Evolutionary conservation across 2,329 filamentous ascomycete genomes (phyloP).

Genomic region (Plectosphaerella cucumerina): DNA sequence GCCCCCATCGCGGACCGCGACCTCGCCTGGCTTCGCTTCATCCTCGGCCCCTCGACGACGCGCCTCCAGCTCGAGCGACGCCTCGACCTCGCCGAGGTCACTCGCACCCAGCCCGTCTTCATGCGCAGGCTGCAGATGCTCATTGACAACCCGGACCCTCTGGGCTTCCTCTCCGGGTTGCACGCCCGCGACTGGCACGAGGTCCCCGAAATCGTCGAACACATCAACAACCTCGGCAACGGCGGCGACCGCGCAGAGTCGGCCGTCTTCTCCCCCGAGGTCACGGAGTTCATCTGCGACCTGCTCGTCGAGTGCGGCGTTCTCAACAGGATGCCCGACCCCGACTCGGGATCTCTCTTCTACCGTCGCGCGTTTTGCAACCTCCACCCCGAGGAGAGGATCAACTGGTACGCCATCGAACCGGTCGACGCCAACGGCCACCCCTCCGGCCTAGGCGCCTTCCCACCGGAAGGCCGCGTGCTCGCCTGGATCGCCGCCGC

Average conservation of each 20-base stretch:
- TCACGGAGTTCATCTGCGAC: background rate
- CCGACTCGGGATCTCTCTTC: constrained; percentile 7
- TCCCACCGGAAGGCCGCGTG: background rate
- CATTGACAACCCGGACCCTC: constrained; percentile 22
- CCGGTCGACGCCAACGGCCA: background rate
- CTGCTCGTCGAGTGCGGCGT: background rate
- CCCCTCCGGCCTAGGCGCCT: background rate
- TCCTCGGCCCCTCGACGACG: constrained; percentile 13
- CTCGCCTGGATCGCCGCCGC: background rate
- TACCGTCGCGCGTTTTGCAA: constrained; percentile 19
- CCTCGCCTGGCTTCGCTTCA: constrained; percentile 7
- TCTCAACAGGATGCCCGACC: background rate
- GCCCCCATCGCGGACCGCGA: constrained; percentile 2
- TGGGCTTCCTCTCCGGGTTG: constrained; percentile 16
- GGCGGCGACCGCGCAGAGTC: too few relatives aligned
- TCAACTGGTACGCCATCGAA: constrained; percentile 14
- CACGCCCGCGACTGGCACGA: constrained; percentile 3
- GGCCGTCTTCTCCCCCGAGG: background rate
- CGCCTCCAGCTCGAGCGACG: constrained; percentile 20
- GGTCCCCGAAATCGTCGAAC: constrained; percentile 14
- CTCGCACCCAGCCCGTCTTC: constrained; percentile 22
- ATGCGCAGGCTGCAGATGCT: constrained; percentile 23
- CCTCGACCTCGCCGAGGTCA: constrained; percentile 5
- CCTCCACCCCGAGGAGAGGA: constrained; percentile 26
- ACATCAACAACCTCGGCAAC: constrained; percentile 11